Evolutionary conservation across 345 rosid genomes (phyloP), one percentile per base, ranked within the genome.

Genomic region (Raphanus raphanistrum): DNA sequence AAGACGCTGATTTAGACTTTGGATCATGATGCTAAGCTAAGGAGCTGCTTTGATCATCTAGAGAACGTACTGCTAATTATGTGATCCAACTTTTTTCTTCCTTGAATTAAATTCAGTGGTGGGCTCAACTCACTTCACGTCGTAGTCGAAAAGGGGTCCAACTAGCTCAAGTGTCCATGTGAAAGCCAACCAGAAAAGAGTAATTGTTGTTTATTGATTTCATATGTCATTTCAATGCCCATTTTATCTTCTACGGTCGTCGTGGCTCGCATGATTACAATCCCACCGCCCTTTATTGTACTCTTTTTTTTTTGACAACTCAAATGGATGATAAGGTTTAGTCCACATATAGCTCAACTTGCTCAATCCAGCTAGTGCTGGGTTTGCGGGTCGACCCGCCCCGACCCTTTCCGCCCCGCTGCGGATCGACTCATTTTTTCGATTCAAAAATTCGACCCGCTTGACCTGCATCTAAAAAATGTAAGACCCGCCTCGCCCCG

Each of bases 61-160:
- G 90, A 87, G 71, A 87, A 68, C 27, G 86, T 86, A 16, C 87
- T 87, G 83, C 85, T 83, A 76, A 76, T 89, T 90, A n/a, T 86
- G 88, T 11, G 84, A 87, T 83, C 68, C 88, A 69, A 81, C 13
- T 26, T 15, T 36, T 36, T 66, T 21, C 21, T 15, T 43, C 6
- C n/a, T 15, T 0, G 28, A 16, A 61, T 43, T n/a, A 32, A 48
- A 33, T 45, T 68, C 12, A 35, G 8, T 62, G 27, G 61, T 27
- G 58, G 48, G 66, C 57, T 74, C 65, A n/a, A 55, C 57, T 27
- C 26, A 58, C 31, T 55, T 38, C 15, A 41, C 4, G 72, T 38
- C 32, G 67, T 41, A 38, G 52, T 75, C 50, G 35, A 17, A 21
- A 73, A 50, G 73, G 65, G 66, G 65, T 35, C 62, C 28, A 13